These are phyloP conservation scores for Centrapalus pauciflorus DNA, from an alignment of 129 eudicot genomes.

Conservation along the genomic window DNA sequence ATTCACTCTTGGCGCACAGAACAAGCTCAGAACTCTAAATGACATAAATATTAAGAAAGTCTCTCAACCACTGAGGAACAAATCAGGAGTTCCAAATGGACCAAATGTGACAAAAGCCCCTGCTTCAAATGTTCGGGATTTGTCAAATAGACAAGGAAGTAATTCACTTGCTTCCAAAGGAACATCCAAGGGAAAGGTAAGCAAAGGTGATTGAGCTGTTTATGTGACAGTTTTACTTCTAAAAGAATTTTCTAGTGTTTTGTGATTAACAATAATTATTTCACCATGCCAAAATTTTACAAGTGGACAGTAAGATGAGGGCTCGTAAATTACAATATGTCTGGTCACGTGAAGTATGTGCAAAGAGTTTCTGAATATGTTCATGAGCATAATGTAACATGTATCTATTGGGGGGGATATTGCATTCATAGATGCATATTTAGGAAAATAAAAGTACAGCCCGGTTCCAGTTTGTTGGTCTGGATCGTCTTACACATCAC, in stretches of 20 bases:
- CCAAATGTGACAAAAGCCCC: constrained; percentile 25
- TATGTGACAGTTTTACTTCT: not conserved
- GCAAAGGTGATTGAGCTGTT: not conserved
- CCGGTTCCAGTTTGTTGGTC: too few relatives aligned
- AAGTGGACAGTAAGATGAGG: too few relatives aligned
- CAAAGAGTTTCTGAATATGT: too few relatives aligned
- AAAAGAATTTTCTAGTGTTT: not conserved
- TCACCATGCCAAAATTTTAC: not conserved
- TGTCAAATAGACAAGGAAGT: not conserved
- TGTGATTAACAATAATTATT: not conserved
- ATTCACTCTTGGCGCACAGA: not conserved
- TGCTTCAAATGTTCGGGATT: constrained; percentile 15
- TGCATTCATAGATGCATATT: too few relatives aligned
- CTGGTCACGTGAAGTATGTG: too few relatives aligned
- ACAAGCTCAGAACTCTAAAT: constrained; percentile 24
- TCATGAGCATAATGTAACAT: too few relatives aligned
- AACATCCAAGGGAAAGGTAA: constrained; percentile 38
- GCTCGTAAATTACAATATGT: too few relatives aligned
- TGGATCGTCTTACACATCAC: too few relatives aligned
- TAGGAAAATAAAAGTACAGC: too few relatives aligned
- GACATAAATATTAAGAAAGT: constrained; percentile 23
- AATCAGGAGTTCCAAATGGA: not conserved
- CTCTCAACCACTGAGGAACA: constrained; percentile 17
- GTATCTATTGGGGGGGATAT: too few relatives aligned
- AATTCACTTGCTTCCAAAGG: constrained; percentile 12